These are phyloP conservation scores for Mycena sp. DNA, from an alignment of 1,284 basidiomycete species.

Conservation along the genomic window DNA sequence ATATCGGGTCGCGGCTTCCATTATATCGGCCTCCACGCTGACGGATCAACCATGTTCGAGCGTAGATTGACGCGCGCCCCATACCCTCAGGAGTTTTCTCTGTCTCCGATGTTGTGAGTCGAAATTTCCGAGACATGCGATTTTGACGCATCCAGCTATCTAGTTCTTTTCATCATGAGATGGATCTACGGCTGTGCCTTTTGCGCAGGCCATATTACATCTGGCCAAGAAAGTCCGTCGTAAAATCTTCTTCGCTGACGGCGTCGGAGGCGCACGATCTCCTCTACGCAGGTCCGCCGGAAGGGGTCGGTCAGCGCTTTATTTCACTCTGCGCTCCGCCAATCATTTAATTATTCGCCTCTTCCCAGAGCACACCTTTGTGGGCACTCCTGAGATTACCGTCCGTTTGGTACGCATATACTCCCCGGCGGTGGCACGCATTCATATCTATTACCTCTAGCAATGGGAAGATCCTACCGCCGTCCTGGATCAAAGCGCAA, in stretches of 20 bases:
- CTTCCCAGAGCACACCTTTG: slow-evolving; percentile 7
- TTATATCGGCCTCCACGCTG: slow-evolving; percentile 11
- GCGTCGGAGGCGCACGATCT: background rate
- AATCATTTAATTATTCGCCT: background rate
- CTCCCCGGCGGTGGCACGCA: background rate
- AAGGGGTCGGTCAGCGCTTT: slow-evolving; percentile 9
- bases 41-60: slow-evolving; percentile 8
- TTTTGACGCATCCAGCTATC: background rate
- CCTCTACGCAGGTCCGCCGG: background rate
- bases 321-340: background rate
- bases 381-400: slow-evolving; percentile 5
- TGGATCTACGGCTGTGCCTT: slow-evolving; percentile 5
- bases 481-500: slow-evolving; percentile 2
- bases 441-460: background rate
- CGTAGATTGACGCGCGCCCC: background rate
- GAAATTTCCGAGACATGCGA: too few species aligned
- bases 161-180: slow-evolving; percentile 13
- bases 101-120: slow-evolving; percentile 7
- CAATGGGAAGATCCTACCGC: background rate
- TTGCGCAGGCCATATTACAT: slow-evolving; percentile 17
- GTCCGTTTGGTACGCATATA: slow-evolving; percentile 4
- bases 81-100: slow-evolving; percentile 9
- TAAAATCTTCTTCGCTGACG: slow-evolving; percentile 8
- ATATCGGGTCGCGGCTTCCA: slow-evolving; percentile 9
- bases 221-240: slow-evolving; percentile 12